Evolutionary conservation across 2,329 filamentous ascomycete species (phyloP), one percentile per base, ranked within the genome.

Genomic region (Epichloe coenophiala): DNA sequence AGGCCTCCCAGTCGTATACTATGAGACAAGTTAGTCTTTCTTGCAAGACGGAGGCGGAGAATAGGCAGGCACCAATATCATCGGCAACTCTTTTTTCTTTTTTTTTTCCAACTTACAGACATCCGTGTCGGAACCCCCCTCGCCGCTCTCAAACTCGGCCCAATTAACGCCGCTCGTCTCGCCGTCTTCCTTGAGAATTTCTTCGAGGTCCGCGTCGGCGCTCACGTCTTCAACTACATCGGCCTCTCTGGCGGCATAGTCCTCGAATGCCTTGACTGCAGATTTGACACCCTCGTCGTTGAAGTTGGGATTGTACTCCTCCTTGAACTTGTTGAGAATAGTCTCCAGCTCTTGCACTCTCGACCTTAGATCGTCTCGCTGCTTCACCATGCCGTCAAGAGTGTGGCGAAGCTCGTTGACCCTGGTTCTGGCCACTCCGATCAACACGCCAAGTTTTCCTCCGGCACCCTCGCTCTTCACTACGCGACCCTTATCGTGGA

Each of bases 281-380:
- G 87, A 79, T 76, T 98, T 98, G 59, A 98, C 93, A 55, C 93
- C 93, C 67, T 97, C 93, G 55, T 98, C 93, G 66, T 98, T 98
- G 76, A 97, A 97, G 70, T 98, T 97, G 54, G 93, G 93, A 65
- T 98, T 97, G 68, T 96, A 94, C 63, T 96, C 90, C 56, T 90
- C 83, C 73, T 95, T 95, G 71, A 98, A 88, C 53, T 81, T 84
- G 15, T 75, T 74, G 54, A 98, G 70, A 54, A 98, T 88, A 6
- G 72, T 74, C 70, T 97, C 91, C 1, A 97, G 77, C 71, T 95
- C 85, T 37, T 80, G 72, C 42, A 96, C 76, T 51, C 81, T 79
- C 50, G 75, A 74, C 51, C 76, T 76, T 40, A 84, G 75, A n/a
- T 78, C 74, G 59, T 93, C 81, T 19, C 88, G 81, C 69, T 95